Evolutionary conservation across 768 basidiomycete genomes (phyloP).

Genomic region (Coprinellus aureogranulatus): DNA sequence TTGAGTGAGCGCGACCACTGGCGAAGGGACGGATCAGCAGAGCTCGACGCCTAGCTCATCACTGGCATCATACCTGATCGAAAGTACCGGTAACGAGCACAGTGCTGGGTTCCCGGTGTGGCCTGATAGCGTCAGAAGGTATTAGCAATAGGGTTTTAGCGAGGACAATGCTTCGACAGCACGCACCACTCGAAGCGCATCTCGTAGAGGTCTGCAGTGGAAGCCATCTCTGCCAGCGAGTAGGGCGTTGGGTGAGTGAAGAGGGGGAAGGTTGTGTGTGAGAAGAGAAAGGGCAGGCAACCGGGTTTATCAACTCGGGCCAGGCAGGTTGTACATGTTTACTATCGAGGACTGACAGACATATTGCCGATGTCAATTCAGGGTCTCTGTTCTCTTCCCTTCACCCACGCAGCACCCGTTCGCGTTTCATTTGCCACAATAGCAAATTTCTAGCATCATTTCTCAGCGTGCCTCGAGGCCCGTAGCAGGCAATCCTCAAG

Average conservation of each 20-base stretch:
- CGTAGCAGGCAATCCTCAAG: conserved; percentile 2
- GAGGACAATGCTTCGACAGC: background rate
- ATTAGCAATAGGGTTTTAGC: conserved; percentile 4
- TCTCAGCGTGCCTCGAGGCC: conserved; percentile 8
- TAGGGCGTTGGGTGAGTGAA: conserved; percentile 4
- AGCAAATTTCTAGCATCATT: conserved; percentile 6
- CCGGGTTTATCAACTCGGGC: background rate
- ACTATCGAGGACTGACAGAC: conserved; percentile 3
- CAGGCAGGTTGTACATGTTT: conserved; percentile 31
- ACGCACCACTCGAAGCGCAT: conserved; percentile 52
- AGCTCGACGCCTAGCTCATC: conserved; percentile 7
- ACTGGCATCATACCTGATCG: conserved; percentile 59
- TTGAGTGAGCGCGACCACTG: conserved; percentile 63
- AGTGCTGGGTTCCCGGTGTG: conserved; percentile 47
- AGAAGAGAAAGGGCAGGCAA: background rate
- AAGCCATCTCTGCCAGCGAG: conserved; percentile 19
- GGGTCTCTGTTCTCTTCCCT: too few relatives aligned
- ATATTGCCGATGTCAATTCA: background rate
- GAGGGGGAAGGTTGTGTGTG: conserved; percentile 6
- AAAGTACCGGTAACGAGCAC: conserved; percentile 78
- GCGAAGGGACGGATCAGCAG: conserved; percentile 10
- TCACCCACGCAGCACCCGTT: background rate
- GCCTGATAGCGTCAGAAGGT: conserved; percentile 42
- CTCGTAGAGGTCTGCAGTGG: conserved; percentile 42
- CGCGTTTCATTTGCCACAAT: conserved; percentile 4